Evolutionary conservation across 139 green algal species (phyloP), one percentile per base, ranked within the genome.

Genomic region (Tetradesmus obliquus): DNA sequence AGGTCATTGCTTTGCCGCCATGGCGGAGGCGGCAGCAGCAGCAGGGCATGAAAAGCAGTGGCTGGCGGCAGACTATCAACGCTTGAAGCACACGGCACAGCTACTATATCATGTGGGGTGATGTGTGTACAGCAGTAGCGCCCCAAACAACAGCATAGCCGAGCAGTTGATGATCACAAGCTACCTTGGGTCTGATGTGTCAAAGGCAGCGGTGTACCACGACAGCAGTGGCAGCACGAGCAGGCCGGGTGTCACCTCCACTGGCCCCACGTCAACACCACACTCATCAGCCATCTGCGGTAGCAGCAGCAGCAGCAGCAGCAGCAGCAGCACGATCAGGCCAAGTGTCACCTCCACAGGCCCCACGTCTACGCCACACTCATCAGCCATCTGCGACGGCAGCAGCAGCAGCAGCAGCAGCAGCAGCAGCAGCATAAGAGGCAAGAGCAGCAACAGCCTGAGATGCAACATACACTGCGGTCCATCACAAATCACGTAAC

Each of bases 151-250:
- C 32, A 45, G 8, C 32, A 45, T 45, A 45, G 81, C 81, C 22
- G 81, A 32, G 81, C 32, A 10, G 24, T 12, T 13, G 24, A 32
- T 8, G 81, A 12, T 45, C 32, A 57, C 83, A 72, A 57, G 12
- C 53, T 24, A 94, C 92, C 84, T 62, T 15, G 89, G 92, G 24
- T 94, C 92, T 5, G 7, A 8, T 53, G 10, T 57, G 57, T 94
- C 92, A 22, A 94, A 94, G 9, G 55, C 19, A 8, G 22, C 15
- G 55, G 53, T 79, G 85, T 94, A 94, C 92, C 92, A 94, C 19
- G 89, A 91, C 84, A 93, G 83, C 79, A 94, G 92, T 54, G 89
- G 92, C 85, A 83, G 60, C 74, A 94, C 60, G 58, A 87, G 17
- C 92, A 94, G 6, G 5, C 85, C 89, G 1, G 66, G 55, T 0